These are phyloP conservation scores for Albizia julibrissin DNA, from an alignment of 306 rosid species.

Conservation along the genomic window DNA sequence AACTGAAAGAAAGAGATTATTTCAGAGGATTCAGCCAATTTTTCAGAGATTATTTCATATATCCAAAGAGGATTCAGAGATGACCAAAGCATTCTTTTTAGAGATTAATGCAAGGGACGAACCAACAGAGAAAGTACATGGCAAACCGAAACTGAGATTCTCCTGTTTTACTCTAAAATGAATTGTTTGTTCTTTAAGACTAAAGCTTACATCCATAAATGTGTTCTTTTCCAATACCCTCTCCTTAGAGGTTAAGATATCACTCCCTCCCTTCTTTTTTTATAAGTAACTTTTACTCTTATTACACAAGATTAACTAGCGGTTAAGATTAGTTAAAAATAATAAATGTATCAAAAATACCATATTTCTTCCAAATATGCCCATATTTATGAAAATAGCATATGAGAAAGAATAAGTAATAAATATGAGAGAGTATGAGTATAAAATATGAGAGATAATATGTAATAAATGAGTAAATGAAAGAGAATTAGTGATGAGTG, in stretches of 20 bases:
- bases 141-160: not conserved
- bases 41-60: conserved; percentile 8
- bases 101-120: not conserved
- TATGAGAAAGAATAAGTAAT: no score
- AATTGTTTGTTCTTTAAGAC: not conserved
- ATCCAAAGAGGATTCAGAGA: conserved; percentile 13
- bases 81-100: not conserved
- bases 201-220: not conserved
- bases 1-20: conserved; percentile 5
- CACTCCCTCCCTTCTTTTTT: no score
- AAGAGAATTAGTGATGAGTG: no score
- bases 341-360: no score
- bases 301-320: no score
- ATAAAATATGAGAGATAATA: no score
- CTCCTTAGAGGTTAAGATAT: not conserved
- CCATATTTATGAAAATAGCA: no score
- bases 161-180: not conserved
- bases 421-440: no score
- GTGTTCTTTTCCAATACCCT: not conserved
- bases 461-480: no score
- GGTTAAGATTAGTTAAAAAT: no score
- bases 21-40: not conserved
- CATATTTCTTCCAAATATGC: no score
- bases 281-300: no score
- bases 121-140: not conserved